Evolutionary conservation across 768 basidiomycete genomes (phyloP).

Genomic region (Auricularia auricula-judae): DNA sequence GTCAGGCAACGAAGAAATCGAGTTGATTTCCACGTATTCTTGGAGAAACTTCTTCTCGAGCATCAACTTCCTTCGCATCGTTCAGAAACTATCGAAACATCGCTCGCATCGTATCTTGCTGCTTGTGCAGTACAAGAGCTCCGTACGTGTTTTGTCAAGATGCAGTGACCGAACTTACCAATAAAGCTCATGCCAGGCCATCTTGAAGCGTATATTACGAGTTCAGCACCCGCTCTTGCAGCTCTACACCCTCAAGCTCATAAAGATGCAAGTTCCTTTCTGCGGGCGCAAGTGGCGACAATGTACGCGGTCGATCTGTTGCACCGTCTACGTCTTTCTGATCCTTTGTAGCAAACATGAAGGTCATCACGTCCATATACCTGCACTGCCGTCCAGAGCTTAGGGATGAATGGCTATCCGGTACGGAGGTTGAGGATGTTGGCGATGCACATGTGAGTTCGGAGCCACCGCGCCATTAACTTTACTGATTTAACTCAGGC

Average conservation of each 20-base stretch:
- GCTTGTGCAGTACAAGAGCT: slow-evolving; percentile 96
- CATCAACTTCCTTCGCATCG: slow-evolving; percentile 94
- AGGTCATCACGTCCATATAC: slow-evolving; percentile 97
- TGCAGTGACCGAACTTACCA: background rate
- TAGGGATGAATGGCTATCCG: slow-evolving; percentile 94
- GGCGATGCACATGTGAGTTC: slow-evolving; percentile 73
- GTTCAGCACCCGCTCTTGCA: slow-evolving; percentile 92
- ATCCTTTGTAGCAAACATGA: slow-evolving; percentile 82
- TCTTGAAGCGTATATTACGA: slow-evolving; percentile 87
- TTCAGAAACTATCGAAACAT: slow-evolving; percentile 95
- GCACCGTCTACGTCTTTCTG: background rate
- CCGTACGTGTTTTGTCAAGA: slow-evolving; percentile 39
- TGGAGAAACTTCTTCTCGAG: slow-evolving; percentile 97
- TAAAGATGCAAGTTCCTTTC: slow-evolving; percentile 98
- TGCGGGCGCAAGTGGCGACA: slow-evolving; percentile 97
- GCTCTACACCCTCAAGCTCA: slow-evolving; percentile 88
- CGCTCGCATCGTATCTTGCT: slow-evolving; percentile 91
- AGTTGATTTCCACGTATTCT: slow-evolving; percentile 86
- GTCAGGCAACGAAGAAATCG: slow-evolving; percentile 71
- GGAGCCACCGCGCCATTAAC: background rate
- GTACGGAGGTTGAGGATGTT: slow-evolving; percentile 82
- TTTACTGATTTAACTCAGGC: slow-evolving; percentile 37
- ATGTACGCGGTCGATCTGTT: slow-evolving; percentile 39
- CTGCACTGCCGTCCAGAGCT: slow-evolving; percentile 94
- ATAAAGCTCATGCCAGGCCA: slow-evolving; percentile 46